These are phyloP conservation scores for Babesia sp. DNA, from an alignment of 169 alveolate species.

Conservation along the genomic window DNA sequence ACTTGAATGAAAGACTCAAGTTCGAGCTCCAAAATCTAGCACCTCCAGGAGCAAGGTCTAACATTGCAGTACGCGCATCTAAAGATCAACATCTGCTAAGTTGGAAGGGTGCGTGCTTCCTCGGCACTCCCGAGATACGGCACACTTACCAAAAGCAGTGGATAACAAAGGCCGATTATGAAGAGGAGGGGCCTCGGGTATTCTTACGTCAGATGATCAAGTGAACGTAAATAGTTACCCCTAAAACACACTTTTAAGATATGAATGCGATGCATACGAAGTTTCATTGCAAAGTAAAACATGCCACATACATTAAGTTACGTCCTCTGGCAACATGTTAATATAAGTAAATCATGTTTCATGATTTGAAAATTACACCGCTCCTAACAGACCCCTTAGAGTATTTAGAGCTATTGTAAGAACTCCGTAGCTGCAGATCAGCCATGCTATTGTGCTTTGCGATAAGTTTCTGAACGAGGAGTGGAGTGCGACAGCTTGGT, in stretches of 20 bases:
- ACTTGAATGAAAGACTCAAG: constrained; percentile 68
- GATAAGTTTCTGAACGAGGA: constrained; percentile 46
- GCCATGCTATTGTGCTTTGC: constrained; percentile 52
- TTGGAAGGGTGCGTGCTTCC: constrained; percentile 63
- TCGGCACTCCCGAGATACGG: constrained; percentile 42
- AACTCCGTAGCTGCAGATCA: constrained; percentile 46
- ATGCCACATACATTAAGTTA: no score
- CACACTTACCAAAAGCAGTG: constrained; percentile 41
- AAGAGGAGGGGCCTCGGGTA: constrained; percentile 43
- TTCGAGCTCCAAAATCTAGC: constrained; percentile 71
- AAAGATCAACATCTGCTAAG: constrained; percentile 46
- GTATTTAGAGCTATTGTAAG: constrained; percentile 42
- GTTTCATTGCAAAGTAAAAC: no score
- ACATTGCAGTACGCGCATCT: constrained; percentile 58
- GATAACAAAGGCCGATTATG: constrained; percentile 51
- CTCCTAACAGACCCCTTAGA: constrained; percentile 23
- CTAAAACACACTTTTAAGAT: background rate
- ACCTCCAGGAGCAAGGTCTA: constrained; percentile 73
- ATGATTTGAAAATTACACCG: background rate
- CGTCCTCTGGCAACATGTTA: no score
- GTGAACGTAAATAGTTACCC: background rate
- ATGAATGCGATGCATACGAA: background rate
- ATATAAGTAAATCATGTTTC: no score
- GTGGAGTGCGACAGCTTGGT: constrained; percentile 38
- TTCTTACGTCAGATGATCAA: constrained; percentile 15